Evolutionary conservation across 148 eudicot genomes (phyloP), one percentile per base, ranked within the genome.

Genomic region (Camellia japonica): DNA sequence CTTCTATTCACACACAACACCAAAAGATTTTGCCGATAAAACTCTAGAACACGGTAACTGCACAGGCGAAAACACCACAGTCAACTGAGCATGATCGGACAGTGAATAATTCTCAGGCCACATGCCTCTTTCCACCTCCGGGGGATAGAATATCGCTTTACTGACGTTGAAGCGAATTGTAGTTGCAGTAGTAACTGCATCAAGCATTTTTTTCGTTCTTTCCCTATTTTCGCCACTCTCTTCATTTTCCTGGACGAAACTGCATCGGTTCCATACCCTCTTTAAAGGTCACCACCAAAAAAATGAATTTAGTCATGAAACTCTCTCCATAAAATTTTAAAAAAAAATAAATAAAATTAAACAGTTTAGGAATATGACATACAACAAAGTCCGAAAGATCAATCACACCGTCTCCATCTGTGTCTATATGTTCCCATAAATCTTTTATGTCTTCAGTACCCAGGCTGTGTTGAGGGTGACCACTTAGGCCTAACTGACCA

Each of bases 81-180:
- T 87, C 66, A 89, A 79, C 76, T 52, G 71, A 23, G 91, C 91
- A 80, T 89, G 91, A 80, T 89, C 91, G 4, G 91, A 89, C n/a
- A 89, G 85, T 19, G 77, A 76, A 81, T 87, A 89, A 71, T 80
- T 78, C 19, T 87, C 88, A 0, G 91, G 91, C 91, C 91, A 89
- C 71, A 76, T 81, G 23, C 91, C 91, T 65, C 72, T 76, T 77
- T 89, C 85, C 6, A 78, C 91, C 79, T 89, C 91, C 4, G 54
- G 46, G 65, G 91, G 91, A 51, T 79, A 82, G 52, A 89, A 82
- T 52, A 59, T 68, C 0, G 91, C 91, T 61, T 89, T 87, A 69
- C 79, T 80, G 11, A 89, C 91, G 11, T 66, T 79, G 51, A 87
- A 89, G 6, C 78, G 82, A 43, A 87, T 70, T 16, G 80, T 55